Evolutionary conservation across 331 rosid genomes (phyloP).

Genomic region (Rosa hybrid): DNA sequence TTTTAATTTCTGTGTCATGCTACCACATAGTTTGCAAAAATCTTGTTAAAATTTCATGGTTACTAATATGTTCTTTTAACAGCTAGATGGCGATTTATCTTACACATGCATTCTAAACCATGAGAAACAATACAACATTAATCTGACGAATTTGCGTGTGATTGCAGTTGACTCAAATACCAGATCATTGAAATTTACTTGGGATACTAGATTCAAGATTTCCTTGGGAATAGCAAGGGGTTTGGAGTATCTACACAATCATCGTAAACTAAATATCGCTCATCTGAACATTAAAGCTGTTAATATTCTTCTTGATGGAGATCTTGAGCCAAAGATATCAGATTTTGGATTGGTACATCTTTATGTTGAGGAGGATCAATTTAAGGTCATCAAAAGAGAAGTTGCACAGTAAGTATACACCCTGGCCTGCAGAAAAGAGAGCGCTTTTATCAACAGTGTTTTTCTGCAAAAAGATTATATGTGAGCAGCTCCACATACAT

Average conservation of each 20-base stretch:
- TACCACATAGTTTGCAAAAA: no score
- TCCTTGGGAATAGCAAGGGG: conserved; percentile 23
- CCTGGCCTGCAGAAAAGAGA: background rate
- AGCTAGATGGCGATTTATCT: background rate
- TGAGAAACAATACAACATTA: background rate
- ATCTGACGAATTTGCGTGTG: background rate
- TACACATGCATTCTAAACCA: background rate
- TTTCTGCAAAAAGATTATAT: background rate
- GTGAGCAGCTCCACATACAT: background rate
- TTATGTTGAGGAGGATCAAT: background rate
- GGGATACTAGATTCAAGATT: conserved; percentile 18
- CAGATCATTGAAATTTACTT: background rate
- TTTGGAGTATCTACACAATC: conserved; percentile 20
- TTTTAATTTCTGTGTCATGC: no score
- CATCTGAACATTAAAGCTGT: conserved; percentile 16
- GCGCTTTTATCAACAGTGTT: background rate
- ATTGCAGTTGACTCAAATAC: background rate
- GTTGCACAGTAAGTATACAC: background rate
- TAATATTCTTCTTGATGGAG: conserved; percentile 30
- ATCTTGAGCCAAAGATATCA: conserved; percentile 10
- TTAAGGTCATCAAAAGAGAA: background rate
- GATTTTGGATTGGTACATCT: conserved; percentile 12
- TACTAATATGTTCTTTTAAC: background rate
- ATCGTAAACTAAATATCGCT: background rate
- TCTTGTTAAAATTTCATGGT: no score